Conservation (phyloP, 371 early-diverging fungal genomes). For the Conidiobolus incongruus region DNA sequence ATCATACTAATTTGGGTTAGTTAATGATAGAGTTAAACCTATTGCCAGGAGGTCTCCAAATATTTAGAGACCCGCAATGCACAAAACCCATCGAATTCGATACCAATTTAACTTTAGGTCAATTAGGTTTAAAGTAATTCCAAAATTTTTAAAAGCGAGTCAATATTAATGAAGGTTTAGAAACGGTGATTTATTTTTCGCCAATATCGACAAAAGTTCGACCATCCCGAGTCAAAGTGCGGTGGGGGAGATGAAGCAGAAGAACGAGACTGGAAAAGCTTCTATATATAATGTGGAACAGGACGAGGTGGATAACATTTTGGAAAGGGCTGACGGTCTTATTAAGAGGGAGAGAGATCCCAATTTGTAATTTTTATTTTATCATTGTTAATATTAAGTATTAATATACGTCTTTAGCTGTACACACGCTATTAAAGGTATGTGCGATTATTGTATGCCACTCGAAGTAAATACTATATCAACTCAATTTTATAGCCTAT, state of each 20-base stretch:
- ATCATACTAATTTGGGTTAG: neutral
- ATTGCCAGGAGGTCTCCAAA: neutral
- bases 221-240: too few species aligned
- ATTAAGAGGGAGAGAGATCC: slow-evolving; percentile 60
- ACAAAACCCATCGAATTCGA: slow-evolving; percentile 15
- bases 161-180: slow-evolving; percentile 11
- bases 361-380: slow-evolving; percentile 34
- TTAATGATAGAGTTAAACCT: neutral
- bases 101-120: slow-evolving; percentile 7
- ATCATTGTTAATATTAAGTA: neutral
- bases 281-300: slow-evolving; percentile 18
- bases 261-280: slow-evolving; percentile 2
- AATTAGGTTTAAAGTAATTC: neutral
- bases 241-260: slow-evolving; percentile 16
- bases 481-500: neutral
- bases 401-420: slow-evolving; percentile 57
- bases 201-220: too few species aligned
- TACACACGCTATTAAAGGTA: slow-evolving; percentile 71
- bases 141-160: neutral
- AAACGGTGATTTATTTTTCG: slow-evolving; percentile 65
- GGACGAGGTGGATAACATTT: slow-evolving; percentile 52
- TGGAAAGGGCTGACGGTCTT: slow-evolving; percentile 63
- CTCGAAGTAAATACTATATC: slow-evolving; percentile 39
- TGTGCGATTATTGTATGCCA: slow-evolving; percentile 97
- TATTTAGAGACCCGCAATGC: neutral